phyloP scores from a whole-genome alignment of 2,329 filamentous ascomycete genomes.

The Whalleya microplaca region DNA sequence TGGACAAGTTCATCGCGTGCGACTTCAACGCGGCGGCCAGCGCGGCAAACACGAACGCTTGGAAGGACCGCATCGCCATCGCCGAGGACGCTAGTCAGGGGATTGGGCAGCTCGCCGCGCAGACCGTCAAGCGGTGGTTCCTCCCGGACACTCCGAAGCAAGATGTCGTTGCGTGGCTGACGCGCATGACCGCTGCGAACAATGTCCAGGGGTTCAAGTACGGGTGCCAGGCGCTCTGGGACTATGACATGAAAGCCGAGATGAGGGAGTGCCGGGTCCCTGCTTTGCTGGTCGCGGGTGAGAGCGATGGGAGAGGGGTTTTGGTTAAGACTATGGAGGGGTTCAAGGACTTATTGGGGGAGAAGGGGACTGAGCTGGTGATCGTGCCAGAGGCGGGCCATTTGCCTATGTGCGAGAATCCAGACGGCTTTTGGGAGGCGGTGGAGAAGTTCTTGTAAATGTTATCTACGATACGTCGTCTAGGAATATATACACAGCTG shows the following conservation, averaged over 20 bases:
- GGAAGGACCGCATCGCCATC: slow-evolving; percentile 75
- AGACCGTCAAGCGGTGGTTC: slow-evolving; percentile 80
- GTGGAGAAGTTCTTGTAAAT: slow-evolving; percentile 61
- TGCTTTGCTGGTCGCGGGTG: slow-evolving; percentile 72
- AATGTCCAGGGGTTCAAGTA: slow-evolving; percentile 70
- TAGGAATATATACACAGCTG: too few relatives aligned
- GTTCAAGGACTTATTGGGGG: slow-evolving; percentile 64
- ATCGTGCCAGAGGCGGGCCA: slow-evolving; percentile 75
- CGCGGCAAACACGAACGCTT: slow-evolving; percentile 74
- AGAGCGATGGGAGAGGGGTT: slow-evolving; percentile 70
- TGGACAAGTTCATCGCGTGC: slow-evolving; percentile 79
- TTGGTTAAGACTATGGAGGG: slow-evolving; percentile 80
- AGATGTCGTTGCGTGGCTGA: slow-evolving; percentile 59
- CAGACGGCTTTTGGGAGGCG: slow-evolving; percentile 67
- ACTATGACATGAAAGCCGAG: slow-evolving; percentile 66
- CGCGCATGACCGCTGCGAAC: slow-evolving; percentile 71
- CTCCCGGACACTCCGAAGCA: slow-evolving; percentile 59
- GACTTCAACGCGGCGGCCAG: slow-evolving; percentile 81
- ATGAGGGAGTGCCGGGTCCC: slow-evolving; percentile 60
- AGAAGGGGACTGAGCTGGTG: slow-evolving; percentile 59
- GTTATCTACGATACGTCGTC: neutral
- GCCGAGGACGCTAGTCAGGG: slow-evolving; percentile 58
- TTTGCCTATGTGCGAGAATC: slow-evolving; percentile 81
- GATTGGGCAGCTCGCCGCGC: slow-evolving; percentile 64
- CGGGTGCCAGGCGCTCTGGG: slow-evolving; percentile 71